Base-by-base conservation (phyloP, 148 eudicot genomes). In the Rhododendron griersonianum region DNA sequence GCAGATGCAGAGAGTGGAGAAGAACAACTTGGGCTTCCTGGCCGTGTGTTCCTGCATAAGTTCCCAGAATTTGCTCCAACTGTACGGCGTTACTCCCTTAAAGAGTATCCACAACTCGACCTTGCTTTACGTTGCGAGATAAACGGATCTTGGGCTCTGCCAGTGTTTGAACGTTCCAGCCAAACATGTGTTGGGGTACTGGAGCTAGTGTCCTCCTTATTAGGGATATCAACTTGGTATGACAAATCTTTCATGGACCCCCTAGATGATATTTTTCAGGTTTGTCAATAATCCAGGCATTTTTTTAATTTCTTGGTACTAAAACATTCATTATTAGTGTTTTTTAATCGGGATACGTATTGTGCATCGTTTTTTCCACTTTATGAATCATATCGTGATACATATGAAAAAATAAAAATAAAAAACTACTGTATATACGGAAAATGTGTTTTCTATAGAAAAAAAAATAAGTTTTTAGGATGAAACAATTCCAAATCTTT, bases 11-110 rank as follows among this genome's bases (percentile, higher is more conserved):
- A 11, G 63, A 16, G 63, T 57, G 23, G 63, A 57, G 63, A 57
- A 57, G 63, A 18, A 57, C 63, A 57, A 57, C 23, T 57, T 13
- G 63, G 63, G 1, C 63, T 57, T 18, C 63, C 1, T 57, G 63
- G 23, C 63, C 63, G 1, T 44, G 89, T 88, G 16, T 57, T 57
- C 63, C 81, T 88, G 19, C 91, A 89, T 35, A 90, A 90, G 82
- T 78, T 89, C 87, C 95, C 93, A 0, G 96, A 93, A 86, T 92
- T 5, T 5, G 19, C 50, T 41, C 45, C 80, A 5, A 0, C 19
- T 77, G 50, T 77, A n/a, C n/a, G n/a, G n/a, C n/a, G n/a, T 77
- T 77, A 77, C 80, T 15, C 80, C 5, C 0, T 9, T 1, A 23
- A 77, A 41, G 80, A 77, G 80, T 77, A 77, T 39, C 80, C 80